Conservation (phyloP, 2,329 filamentous ascomycete species). For the Ophiostoma ulmi region DNA sequence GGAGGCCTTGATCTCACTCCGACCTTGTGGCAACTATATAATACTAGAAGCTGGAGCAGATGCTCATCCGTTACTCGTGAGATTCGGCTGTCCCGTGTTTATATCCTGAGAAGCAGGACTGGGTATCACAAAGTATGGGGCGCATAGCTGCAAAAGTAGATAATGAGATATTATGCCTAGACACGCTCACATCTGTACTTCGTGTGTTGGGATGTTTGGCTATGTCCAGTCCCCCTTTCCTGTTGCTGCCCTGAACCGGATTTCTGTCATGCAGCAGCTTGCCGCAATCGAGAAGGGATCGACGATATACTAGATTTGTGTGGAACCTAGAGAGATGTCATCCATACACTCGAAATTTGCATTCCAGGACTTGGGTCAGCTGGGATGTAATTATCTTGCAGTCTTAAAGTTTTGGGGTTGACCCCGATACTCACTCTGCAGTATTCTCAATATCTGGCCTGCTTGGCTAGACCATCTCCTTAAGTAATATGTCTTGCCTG, state of each 20-base stretch:
- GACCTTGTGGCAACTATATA: background rate
- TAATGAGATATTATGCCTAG: background rate
- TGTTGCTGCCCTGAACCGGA: constrained; percentile 9
- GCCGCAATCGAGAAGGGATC: constrained; percentile 8
- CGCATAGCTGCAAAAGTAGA: background rate
- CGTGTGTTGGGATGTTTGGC: constrained; percentile 5
- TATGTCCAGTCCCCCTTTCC: background rate
- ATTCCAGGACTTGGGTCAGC: background rate
- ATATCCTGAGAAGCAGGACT: background rate
- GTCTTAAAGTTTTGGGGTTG: background rate
- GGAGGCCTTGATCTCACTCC: background rate
- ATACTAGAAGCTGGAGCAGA: background rate
- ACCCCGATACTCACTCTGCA: background rate
- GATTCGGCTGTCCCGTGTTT: background rate
- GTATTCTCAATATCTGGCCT: background rate
- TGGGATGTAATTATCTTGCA: background rate
- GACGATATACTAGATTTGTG: background rate
- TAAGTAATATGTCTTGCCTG: background rate
- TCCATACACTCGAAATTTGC: background rate
- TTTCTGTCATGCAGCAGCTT: constrained; percentile 7
- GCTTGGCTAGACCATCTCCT: background rate
- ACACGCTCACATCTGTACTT: background rate
- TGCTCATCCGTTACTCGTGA: background rate
- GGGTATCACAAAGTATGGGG: background rate
- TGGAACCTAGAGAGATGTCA: constrained; percentile 3